Base-by-base conservation (phyloP, 2,329 filamentous ascomycete genomes). In the Penicillium sp. region DNA sequence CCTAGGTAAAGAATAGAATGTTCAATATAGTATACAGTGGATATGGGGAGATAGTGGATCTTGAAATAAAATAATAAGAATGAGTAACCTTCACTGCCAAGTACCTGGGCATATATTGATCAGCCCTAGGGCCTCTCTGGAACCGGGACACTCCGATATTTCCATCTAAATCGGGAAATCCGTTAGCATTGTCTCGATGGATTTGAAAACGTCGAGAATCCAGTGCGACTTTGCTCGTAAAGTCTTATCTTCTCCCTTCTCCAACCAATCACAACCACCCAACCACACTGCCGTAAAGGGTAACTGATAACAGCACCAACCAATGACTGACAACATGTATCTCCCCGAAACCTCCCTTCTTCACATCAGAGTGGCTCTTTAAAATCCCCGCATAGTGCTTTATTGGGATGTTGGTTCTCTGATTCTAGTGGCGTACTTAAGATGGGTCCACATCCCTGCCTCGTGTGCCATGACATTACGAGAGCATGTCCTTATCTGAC, bases 401-500 rank as follows among this genome's bases (percentile, higher is more conserved):
- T n/a, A 22, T 32, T 31, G n/a, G 13, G 32, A 22, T 29, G 22
- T 16, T 35, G 16, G 6, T 38, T n/a, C 18, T 18, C n/a, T 18
- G 24, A 14, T 22, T 22, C 10, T 13, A 34, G 26, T 35, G 39
- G 39, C 53, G 18, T 48, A 39, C 44, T 32, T 10, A 22, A 22
- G 11, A 16, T 8, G n/a, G 31, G 31, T 16, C 16, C 18, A 20
- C 8, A 51, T 26, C 49, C 49, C 49, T 44, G 31, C 20, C 14
- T 26, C 18, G 29, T 32, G 29, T 20, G 38, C 29, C 48, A 50
- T 49, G 47, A 51, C 47, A 60, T 63, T 61, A 64, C 60, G 57
- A 65, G 57, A 61, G 22, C 40, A 50, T 42, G 42, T 32, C 34
- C 63, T 61, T 65, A 66, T 66, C 63, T 62, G 24, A 14, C 40